Percentiles rank a stretch among this genome's conserved stretches.
phyloP scores from a whole-genome alignment of 768 basidiomycete species.

The Leccinum incarnatum region DNA sequence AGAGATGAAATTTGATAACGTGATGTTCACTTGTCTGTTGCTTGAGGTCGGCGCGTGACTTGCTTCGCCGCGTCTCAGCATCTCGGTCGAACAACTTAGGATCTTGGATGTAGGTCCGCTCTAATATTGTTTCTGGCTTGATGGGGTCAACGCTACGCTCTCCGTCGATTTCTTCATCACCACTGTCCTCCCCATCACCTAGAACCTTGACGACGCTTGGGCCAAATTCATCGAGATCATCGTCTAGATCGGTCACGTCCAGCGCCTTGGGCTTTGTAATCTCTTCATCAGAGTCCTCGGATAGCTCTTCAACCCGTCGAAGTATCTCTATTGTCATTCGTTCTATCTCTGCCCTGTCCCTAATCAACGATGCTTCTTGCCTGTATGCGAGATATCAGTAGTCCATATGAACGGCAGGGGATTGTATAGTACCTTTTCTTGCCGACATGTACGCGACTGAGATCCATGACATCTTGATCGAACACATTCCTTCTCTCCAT shows the following conservation, averaged over 20 bases:
- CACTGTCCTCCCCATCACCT: conserved; percentile 57
- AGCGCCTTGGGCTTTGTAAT: conserved; percentile 23
- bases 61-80: conserved; percentile 65
- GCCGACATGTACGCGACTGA: conserved; percentile 55
- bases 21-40: conserved; percentile 56
- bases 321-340: conserved; percentile 84
- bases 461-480: conserved; percentile 69
- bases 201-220: conserved; percentile 42
- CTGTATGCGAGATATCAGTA: conserved; percentile 29
- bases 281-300: conserved; percentile 64
- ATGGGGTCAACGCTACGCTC: conserved; percentile 24
- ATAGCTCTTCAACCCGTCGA: conserved; percentile 65
- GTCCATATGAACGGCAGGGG: background rate
- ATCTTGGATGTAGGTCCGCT: conserved; percentile 73
- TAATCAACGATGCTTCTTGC: conserved; percentile 42
- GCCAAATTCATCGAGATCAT: conserved; percentile 49
- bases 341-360: conserved; percentile 60
- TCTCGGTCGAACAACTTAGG: conserved; percentile 77
- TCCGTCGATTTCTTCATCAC: conserved; percentile 36
- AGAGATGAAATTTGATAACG: background rate
- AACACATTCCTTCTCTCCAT: conserved; percentile 69
- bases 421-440: conserved; percentile 55
- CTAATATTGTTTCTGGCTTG: conserved; percentile 62
- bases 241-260: conserved; percentile 45
- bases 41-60: conserved; percentile 62